Evolutionary conservation across 2,329 filamentous ascomycete species (phyloP), one percentile per base, ranked within the genome.

Genomic region (Ceratocystis eucalypticola): DNA sequence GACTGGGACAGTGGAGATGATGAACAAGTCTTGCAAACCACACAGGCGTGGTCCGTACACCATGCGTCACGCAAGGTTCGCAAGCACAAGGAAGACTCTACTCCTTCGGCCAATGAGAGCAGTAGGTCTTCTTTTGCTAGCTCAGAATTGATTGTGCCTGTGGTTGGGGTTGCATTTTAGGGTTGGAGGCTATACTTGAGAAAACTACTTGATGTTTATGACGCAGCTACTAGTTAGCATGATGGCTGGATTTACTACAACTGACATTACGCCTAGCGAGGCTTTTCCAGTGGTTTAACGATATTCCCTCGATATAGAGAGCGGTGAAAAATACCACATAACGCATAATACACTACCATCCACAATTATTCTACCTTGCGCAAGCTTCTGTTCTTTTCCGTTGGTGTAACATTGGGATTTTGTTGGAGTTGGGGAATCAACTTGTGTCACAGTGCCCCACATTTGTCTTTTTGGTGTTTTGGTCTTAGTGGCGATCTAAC

Each of bases 1-100:
- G 50, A 37, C 62, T 64, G 28, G 25, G 64, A 65, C 17, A 44
- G 57, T 10, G 64, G 48, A 1, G 44, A 65, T 15, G 55, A 64
- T 10, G 45, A 37, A 5, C 45, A 57, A 5, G 48, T 25, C 15
- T 20, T 50, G 41, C 20, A 63, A n/a, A 50, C 22, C 30, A 63
- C 61, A n/a, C 44, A 33, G 15, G 33, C 61, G 10, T 63, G 61
- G 61, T n/a, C 61, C 17, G 22, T 17, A 12, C 20, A 48, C 15
- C 28, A 30, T 5, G 8, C 41, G 12, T 20, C 61, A 48, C 20
- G 48, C 48, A 53, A 12, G 10, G 20, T 7, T 22, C 15, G 2
- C 25, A 12, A 3, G 22, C 61, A 63, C 61, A n/a, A n/a, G 17
- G 25, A 22, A n/a, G 22, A 30, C 17, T n/a, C 17, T 12, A 6